Base-by-base conservation (phyloP, 164 flowering plant genomes). In the Litsea cubeba region DNA sequence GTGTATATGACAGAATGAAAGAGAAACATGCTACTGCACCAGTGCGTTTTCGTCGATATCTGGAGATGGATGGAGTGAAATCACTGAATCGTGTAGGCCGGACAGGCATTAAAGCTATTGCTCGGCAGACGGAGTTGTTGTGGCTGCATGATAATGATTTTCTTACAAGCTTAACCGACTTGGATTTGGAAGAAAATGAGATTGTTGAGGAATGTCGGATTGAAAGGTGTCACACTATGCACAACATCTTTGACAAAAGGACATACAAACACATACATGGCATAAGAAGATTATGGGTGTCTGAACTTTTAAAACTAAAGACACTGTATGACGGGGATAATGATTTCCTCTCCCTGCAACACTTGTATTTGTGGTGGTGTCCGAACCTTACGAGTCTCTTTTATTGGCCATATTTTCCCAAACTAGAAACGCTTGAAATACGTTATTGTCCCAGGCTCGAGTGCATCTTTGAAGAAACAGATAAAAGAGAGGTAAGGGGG, bases 281-380 rank as follows among this genome's bases (percentile, higher is more conserved):
- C 12, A 18, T 7, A 20, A 11, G 17, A 4, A 68, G 24, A 35
- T 2, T 68, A 6, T 68, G 54, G 71, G 30, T 68, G 3, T 40
- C 26, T 40, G 24, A 68, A 25, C 22, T 68, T 8, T 10, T 22
- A 46, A 40, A n/a, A 8, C 54, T 68, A 18, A 22, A 17, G 1
- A 20, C 8, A 2, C 0, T 68, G 12, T 20, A 22, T 15, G 24
- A 46, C 0, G 23, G 51, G 10, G 0, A 0, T 0, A 0, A 0
- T n/a, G 1, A 0, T 12, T 18, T 18, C 25, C 14, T 18, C 3
- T 35, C 23, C 11, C 14, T 68, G 17, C 30, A 40, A 11, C 24
- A 68, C 71, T 22, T 68, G 30, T 46, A n/a, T 22, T 35, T 68
- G 50, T 5, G 30, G 54, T 46, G 23, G 20, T 68, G 71, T 46